Evolutionary conservation across 2,329 filamentous ascomycete genomes (phyloP).

Genomic region (Trichothecium roseum): DNA sequence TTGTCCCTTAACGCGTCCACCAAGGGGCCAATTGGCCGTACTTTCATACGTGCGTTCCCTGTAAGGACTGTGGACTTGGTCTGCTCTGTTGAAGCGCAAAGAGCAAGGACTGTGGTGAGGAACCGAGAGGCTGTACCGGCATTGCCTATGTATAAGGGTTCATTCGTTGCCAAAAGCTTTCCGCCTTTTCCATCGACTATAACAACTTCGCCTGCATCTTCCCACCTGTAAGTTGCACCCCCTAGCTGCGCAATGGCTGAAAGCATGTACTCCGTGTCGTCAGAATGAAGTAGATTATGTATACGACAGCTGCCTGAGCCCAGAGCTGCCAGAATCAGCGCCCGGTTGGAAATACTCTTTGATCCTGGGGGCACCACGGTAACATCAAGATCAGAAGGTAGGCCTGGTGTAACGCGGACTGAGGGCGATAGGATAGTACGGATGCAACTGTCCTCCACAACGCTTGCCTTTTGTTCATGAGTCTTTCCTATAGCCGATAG

Average conservation of each 20-base stretch:
- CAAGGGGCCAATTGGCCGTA: conserved; percentile 83
- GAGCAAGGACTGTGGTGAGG: conserved; percentile 79
- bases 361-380: conserved; percentile 85
- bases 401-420: conserved; percentile 61
- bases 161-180: conserved; percentile 61
- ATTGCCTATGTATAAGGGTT: conserved; percentile 86
- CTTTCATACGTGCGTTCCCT: conserved; percentile 93
- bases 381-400: conserved; percentile 54
- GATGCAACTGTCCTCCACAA: conserved; percentile 80
- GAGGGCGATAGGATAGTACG: conserved; percentile 73
- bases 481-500: conserved; percentile 84
- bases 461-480: conserved; percentile 76
- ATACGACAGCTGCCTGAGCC: conserved; percentile 79
- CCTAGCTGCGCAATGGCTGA: conserved; percentile 78
- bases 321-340: conserved; percentile 85
- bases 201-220: conserved; percentile 84
- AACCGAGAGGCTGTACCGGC: conserved; percentile 94
- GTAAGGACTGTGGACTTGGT: conserved; percentile 66
- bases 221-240: conserved; percentile 85
- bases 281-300: conserved; percentile 87
- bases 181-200: conserved; percentile 89
- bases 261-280: conserved; percentile 96
- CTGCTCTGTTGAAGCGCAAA: conserved; percentile 58
- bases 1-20: conserved; percentile 84
- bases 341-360: conserved; percentile 95